Evolutionary conservation across 345 rosid species (phyloP).

Genomic region (Camelina laxa): DNA sequence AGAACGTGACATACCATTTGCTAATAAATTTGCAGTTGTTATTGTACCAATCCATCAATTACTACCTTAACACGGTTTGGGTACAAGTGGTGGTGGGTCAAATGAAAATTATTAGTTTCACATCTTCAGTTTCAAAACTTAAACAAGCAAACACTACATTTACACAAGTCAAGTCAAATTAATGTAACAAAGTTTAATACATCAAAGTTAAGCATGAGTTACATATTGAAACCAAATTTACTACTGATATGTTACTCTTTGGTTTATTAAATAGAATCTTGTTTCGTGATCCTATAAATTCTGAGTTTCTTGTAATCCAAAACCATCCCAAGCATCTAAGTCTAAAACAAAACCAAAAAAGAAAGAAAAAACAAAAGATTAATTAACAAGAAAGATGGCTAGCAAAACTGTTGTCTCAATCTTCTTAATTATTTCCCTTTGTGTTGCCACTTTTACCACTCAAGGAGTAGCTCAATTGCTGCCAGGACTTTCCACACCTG

Average conservation of each 20-base stretch:
- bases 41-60: no score
- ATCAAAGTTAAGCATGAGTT: not conserved
- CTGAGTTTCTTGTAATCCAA: not conserved
- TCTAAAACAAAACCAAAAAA: not conserved
- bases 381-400: slow-evolving; percentile 9
- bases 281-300: slow-evolving; percentile 7
- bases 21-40: no score
- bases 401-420: not conserved
- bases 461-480: slow-evolving; percentile 19
- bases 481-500: slow-evolving; percentile 2
- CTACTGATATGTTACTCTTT: not conserved
- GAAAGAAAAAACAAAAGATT: no score
- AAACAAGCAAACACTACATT: no score
- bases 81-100: no score
- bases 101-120: no score
- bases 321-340: slow-evolving; percentile 5
- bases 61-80: no score
- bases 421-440: slow-evolving; percentile 2
- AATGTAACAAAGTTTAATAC: not conserved
- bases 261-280: not conserved
- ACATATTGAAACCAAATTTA: not conserved
- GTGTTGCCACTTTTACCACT: slow-evolving; percentile 2
- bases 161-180: not conserved
- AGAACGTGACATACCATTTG: no score
- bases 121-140: no score